phyloP scores from a whole-genome alignment of 202 grass and related monocot species.

The Schoenoplectus tabernaemontani region DNA sequence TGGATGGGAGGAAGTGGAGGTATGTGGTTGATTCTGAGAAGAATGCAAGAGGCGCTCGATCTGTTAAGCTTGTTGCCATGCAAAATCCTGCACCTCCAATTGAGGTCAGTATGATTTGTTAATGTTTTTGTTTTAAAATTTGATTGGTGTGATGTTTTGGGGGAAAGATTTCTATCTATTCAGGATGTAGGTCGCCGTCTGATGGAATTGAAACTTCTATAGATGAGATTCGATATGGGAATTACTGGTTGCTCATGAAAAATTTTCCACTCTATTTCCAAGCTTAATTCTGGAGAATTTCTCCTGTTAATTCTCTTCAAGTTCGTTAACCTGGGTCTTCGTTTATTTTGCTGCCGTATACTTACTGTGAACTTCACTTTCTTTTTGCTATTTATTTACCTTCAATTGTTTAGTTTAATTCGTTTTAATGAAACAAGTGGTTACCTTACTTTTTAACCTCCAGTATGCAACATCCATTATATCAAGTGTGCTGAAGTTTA shows the following conservation, averaged over 20 bases:
- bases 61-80: constrained; percentile 56
- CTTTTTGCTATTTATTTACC: background rate
- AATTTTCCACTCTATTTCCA: background rate
- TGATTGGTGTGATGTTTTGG: background rate
- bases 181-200: background rate
- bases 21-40: constrained; percentile 49
- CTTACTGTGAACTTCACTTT: background rate
- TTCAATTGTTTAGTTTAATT: background rate
- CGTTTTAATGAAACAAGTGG: background rate
- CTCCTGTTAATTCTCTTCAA: background rate
- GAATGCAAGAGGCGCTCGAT: constrained; percentile 2
- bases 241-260: background rate
- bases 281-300: background rate
- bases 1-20: constrained; percentile 83
- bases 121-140: background rate
- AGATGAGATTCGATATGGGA: background rate
- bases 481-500: background rate
- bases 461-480: background rate
- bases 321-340: background rate
- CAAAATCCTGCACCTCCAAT: constrained; percentile 67
- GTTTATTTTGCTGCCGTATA: background rate
- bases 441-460: background rate
- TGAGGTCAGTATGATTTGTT: constrained; percentile 40
- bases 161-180: constrained; percentile 2
- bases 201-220: background rate